Conservation (phyloP, 2,329 filamentous ascomycete genomes). For the Truncatella angustata region DNA sequence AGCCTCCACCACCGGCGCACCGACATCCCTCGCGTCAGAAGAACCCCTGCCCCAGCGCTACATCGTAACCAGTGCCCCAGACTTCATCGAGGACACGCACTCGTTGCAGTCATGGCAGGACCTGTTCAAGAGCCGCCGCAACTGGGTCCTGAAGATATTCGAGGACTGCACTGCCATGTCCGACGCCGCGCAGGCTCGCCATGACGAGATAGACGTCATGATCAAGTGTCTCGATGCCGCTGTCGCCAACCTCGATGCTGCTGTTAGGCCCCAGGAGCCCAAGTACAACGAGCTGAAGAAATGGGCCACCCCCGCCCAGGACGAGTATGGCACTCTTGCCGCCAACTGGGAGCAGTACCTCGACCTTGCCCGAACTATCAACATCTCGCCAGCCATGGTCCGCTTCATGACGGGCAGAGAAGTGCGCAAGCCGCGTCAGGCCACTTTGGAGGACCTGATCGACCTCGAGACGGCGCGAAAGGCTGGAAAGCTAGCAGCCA, state of each 20-base stretch:
- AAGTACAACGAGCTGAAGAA: constrained; percentile 69
- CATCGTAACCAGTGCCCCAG: constrained; percentile 68
- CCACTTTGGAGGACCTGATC: constrained; percentile 72
- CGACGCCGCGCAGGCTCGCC: constrained; percentile 59
- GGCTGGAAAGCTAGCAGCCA: constrained; percentile 64
- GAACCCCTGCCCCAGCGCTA: constrained; percentile 52
- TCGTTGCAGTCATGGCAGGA: constrained; percentile 85
- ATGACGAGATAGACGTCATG: constrained; percentile 73
- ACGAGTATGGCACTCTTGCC: constrained; percentile 64
- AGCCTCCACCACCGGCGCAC: constrained; percentile 44
- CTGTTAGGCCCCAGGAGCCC: constrained; percentile 68
- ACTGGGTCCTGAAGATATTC: constrained; percentile 73
- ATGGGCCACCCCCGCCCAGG: constrained; percentile 66
- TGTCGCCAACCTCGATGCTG: constrained; percentile 77
- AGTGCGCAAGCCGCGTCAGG: constrained; percentile 41
- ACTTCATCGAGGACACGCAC: constrained; percentile 75
- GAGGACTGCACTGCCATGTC: constrained; percentile 69
- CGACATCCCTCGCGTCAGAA: constrained; percentile 45
- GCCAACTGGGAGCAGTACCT: constrained; percentile 69
- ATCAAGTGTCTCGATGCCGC: constrained; percentile 80
- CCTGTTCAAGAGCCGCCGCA: constrained; percentile 75
- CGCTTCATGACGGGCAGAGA: constrained; percentile 59
- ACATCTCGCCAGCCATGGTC: constrained; percentile 65
- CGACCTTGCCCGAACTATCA: constrained; percentile 60
- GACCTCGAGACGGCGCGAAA: constrained; percentile 70